These are phyloP conservation scores for Deinandra increscens DNA, from an alignment of 129 eudicot genomes.

Conservation along the genomic window DNA sequence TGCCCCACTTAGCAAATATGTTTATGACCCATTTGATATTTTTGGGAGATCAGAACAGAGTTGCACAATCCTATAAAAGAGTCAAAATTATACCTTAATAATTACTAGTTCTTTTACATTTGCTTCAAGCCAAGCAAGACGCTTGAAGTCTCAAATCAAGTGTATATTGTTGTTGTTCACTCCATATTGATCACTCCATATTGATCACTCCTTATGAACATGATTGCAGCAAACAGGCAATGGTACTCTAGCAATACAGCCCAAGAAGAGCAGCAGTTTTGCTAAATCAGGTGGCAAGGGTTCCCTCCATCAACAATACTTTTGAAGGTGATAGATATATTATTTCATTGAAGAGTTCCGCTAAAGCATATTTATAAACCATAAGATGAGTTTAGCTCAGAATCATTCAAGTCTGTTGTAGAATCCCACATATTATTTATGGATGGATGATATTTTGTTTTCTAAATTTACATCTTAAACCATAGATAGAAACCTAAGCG, in stretches of 20 bases:
- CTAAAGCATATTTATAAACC: conserved; percentile 2
- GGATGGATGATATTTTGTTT: conserved; percentile 1
- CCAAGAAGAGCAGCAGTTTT: conserved; percentile 32
- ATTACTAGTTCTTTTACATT: too few relatives aligned
- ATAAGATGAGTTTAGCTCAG: neutral
- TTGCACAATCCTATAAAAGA: neutral
- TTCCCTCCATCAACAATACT: conserved; percentile 25
- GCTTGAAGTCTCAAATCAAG: too few relatives aligned
- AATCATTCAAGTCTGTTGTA: conserved; percentile 3
- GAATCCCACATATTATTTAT: neutral
- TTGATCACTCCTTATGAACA: neutral
- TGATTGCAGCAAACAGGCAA: conserved; percentile 62
- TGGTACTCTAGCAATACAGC: conserved; percentile 47
- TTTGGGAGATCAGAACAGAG: neutral
- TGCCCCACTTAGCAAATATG: neutral
- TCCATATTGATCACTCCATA: too few relatives aligned
- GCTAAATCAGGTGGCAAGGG: conserved; percentile 33
- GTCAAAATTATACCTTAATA: too few relatives aligned
- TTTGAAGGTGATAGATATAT: conserved; percentile 32
- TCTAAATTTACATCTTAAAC: too few relatives aligned
- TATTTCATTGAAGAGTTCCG: neutral
- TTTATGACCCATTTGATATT: neutral
- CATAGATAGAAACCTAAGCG: too few relatives aligned
- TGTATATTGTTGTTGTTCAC: neutral
- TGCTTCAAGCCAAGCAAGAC: conserved; percentile 8